Evolutionary conservation across 2,329 filamentous ascomycete species (phyloP).

Genomic region (Neopestalotiopsis rosae): DNA sequence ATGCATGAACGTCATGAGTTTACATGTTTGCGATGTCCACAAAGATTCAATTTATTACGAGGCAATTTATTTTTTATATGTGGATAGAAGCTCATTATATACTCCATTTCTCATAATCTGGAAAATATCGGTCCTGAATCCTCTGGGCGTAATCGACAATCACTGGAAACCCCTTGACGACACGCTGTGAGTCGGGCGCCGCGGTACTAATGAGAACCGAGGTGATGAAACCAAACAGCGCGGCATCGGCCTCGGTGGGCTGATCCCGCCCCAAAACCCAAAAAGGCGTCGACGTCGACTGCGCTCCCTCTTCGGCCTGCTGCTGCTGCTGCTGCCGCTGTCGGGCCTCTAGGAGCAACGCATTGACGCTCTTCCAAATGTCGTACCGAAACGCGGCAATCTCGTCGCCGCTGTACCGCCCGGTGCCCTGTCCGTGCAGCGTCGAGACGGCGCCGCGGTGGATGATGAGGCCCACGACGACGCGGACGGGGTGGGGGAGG

Average conservation of each 20-base stretch:
- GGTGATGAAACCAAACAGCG: slow-evolving; percentile 62
- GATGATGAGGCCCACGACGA: slow-evolving; percentile 55
- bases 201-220: slow-evolving; percentile 57
- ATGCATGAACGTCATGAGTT: too few relatives aligned
- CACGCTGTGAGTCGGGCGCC: slow-evolving; percentile 51
- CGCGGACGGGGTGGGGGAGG: slow-evolving; percentile 56
- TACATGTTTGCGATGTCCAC: too few relatives aligned
- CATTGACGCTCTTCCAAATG: slow-evolving; percentile 59
- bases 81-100: not conserved
- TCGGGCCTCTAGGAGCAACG: slow-evolving; percentile 46
- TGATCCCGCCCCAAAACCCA: slow-evolving; percentile 60
- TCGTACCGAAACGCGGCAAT: slow-evolving; percentile 49
- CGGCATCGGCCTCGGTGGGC: slow-evolving; percentile 63
- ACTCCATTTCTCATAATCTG: slow-evolving; percentile 56
- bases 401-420: slow-evolving; percentile 56
- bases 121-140: slow-evolving; percentile 62
- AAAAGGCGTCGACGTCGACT: slow-evolving; percentile 44
- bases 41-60: not conserved
- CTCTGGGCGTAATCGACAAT: slow-evolving; percentile 60
- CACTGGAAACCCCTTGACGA: slow-evolving; percentile 52
- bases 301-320: slow-evolving; percentile 21
- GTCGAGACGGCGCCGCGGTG: slow-evolving; percentile 48
- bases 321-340: not conserved
- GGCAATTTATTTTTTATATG: too few relatives aligned
- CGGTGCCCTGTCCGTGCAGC: slow-evolving; percentile 62